phyloP scores from a whole-genome alignment of 352 stramenopile species.

The Elongisporangium senticosum region DNA sequence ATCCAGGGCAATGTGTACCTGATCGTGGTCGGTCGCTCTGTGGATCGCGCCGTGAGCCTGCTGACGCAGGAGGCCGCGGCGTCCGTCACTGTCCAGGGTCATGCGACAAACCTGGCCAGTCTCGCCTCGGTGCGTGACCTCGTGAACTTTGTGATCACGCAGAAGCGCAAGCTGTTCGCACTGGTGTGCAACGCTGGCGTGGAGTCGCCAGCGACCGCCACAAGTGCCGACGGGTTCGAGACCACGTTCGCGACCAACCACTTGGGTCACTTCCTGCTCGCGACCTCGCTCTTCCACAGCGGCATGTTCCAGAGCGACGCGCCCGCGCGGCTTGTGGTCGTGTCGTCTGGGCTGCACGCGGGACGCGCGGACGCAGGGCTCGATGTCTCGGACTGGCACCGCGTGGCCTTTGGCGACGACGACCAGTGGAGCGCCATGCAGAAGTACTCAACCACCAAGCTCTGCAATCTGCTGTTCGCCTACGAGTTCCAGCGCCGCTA shows the following conservation, averaged over 20 bases:
- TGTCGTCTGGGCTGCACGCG: constrained; percentile 27
- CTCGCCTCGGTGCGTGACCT: constrained; percentile 19
- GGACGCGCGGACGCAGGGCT: constrained; percentile 3
- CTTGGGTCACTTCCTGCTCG: constrained; percentile 32
- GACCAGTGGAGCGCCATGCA: constrained; percentile 10
- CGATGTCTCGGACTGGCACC: constrained; percentile 27
- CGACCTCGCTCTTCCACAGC: constrained; percentile 15
- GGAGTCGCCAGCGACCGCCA: constrained; percentile 9
- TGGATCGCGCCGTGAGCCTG: constrained; percentile 11
- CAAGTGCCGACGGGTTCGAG: constrained; percentile 31
- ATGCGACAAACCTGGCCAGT: constrained; percentile 27
- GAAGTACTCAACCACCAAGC: constrained; percentile 32
- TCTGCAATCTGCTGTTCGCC: constrained; percentile 39
- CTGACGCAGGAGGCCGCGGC: not conserved
- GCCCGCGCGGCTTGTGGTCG: constrained; percentile 24
- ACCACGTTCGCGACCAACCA: constrained; percentile 34
- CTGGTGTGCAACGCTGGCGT: constrained; percentile 42
- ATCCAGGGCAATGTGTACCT: constrained; percentile 18
- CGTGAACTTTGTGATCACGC: constrained; percentile 15
- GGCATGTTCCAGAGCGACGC: constrained; percentile 12
- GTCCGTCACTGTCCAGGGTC: constrained; percentile 10
- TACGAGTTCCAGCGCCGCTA: constrained; percentile 31
- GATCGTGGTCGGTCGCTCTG: constrained; percentile 22
- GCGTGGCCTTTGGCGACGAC: constrained; percentile 24
- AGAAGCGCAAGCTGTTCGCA: constrained; percentile 24